A percentile compares a stretch with the other conserved stretches of the same genome.
phyloP scores from a whole-genome alignment of 768 basidiomycete species.

The Amanita exitialis region DNA sequence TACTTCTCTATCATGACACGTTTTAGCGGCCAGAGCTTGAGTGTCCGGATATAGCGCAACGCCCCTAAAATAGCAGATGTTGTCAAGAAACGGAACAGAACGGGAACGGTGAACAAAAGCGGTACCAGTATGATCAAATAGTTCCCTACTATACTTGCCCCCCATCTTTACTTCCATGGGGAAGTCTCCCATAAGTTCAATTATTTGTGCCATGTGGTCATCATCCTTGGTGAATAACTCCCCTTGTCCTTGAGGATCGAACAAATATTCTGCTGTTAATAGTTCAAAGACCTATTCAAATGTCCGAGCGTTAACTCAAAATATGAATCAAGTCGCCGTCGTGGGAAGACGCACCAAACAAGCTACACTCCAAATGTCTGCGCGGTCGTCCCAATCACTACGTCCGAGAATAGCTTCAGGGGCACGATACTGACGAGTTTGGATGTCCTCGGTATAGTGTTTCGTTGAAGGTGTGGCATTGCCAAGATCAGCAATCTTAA shows the following conservation, averaged over 20 bases:
- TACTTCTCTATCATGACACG: conserved; percentile 91
- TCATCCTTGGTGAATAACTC: conserved; percentile 86
- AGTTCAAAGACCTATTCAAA: conserved; percentile 66
- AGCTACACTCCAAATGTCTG: conserved; percentile 87
- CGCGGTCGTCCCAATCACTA: conserved; percentile 77
- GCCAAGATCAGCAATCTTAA: conserved; percentile 92
- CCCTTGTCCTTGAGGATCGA: conserved; percentile 79
- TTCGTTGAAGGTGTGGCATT: conserved; percentile 88
- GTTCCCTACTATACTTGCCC: conserved; percentile 75
- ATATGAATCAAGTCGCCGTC: background rate
- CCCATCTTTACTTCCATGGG: conserved; percentile 66
- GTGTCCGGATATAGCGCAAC: conserved; percentile 60
- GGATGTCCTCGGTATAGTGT: conserved; percentile 92
- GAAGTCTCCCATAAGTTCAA: conserved; percentile 83
- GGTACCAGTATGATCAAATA: conserved; percentile 67
- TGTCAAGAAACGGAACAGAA: conserved; percentile 3
- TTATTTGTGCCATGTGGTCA: conserved; percentile 93
- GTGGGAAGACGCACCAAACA: conserved; percentile 50
- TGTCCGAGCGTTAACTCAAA: conserved; percentile 1
- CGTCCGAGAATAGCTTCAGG: conserved; percentile 92
- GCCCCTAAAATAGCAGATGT: conserved; percentile 28
- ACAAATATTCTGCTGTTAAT: conserved; percentile 84
- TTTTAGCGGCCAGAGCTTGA: conserved; percentile 75
- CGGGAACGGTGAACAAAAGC: background rate
- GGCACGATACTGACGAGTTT: conserved; percentile 91